These are phyloP conservation scores for Schwanniomyces sp. DNA, from an alignment of 805 yeast species.

Conservation along the genomic window DNA sequence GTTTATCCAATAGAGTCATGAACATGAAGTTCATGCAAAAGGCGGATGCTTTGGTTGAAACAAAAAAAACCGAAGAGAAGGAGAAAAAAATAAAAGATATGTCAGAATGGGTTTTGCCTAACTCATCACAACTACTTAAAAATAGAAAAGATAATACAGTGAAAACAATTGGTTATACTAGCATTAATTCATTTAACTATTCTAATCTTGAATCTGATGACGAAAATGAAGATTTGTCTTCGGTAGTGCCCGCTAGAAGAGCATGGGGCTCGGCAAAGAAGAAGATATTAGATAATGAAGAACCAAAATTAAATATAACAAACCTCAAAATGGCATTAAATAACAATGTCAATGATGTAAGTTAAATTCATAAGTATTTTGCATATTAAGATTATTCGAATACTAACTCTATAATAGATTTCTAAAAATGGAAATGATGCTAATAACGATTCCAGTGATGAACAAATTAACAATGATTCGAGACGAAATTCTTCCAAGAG, in stretches of 20 bases:
- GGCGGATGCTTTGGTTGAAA: constrained; percentile 37
- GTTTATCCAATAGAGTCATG: constrained; percentile 65
- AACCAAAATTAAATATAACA: constrained; percentile 3
- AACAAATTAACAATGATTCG: background rate
- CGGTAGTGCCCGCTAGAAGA: constrained; percentile 6
- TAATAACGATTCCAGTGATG: background rate
- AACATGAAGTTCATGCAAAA: constrained; percentile 71
- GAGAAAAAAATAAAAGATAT: constrained; percentile 44
- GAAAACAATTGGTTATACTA: constrained; percentile 41
- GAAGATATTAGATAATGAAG: background rate
- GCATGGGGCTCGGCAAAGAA: constrained; percentile 14
- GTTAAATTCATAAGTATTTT: background rate
- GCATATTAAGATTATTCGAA: background rate
- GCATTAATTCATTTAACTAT: constrained; percentile 28
- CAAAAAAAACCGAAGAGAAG: constrained; percentile 31
- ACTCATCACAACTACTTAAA: constrained; percentile 22
- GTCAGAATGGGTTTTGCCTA: constrained; percentile 53
- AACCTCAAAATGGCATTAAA: constrained; percentile 6
- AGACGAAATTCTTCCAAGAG: background rate
- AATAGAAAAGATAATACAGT: constrained; percentile 22
- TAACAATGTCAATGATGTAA: background rate
- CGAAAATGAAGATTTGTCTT: constrained; percentile 1
- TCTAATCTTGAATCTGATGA: constrained; percentile 13
- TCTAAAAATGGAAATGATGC: background rate
- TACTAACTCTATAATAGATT: background rate